phyloP scores from a whole-genome alignment of 2,329 filamentous ascomycete species.

The Trichoderma cornu-damae region DNA sequence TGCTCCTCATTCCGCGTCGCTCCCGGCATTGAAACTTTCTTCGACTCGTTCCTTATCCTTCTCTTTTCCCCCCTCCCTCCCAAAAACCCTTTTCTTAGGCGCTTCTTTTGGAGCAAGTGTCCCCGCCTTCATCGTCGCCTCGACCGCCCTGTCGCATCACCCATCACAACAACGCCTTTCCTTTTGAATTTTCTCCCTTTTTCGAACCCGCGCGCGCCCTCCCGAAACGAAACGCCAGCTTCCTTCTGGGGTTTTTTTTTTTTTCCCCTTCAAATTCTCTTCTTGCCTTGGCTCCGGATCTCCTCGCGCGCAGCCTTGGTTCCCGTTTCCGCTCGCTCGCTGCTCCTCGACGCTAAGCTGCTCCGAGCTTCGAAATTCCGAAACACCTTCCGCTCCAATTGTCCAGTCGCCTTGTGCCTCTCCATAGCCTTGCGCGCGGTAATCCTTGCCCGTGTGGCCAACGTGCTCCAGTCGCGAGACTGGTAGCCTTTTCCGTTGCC shows the following conservation, averaged over 20 bases:
- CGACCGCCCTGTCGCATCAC: slow-evolving; percentile 18
- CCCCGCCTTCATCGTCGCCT: slow-evolving; percentile 9
- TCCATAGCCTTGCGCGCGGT: slow-evolving; percentile 16
- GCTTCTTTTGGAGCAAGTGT: slow-evolving; percentile 4
- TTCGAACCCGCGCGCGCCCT: slow-evolving; percentile 4
- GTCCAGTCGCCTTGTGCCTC: slow-evolving; percentile 2
- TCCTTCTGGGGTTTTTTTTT: neutral
- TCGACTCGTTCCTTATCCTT: slow-evolving; percentile 15
- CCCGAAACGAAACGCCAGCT: neutral
- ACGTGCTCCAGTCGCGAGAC: slow-evolving; percentile 57
- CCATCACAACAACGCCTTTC: slow-evolving; percentile 4
- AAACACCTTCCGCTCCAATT: slow-evolving; percentile 9
- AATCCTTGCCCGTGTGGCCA: slow-evolving; percentile 39
- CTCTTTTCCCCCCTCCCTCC: neutral
- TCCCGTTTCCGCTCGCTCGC: neutral
- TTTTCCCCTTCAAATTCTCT: neutral
- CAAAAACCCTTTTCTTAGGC: neutral
- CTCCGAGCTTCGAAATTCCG: neutral
- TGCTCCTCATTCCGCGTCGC: slow-evolving; percentile 7
- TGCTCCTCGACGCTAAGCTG: slow-evolving; percentile 1
- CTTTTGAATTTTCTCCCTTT: slow-evolving; percentile 1
- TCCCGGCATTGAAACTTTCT: slow-evolving; percentile 14
- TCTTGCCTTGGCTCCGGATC: neutral
- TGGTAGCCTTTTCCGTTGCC: slow-evolving; percentile 51
- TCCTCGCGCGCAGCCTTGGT: neutral